Evolutionary conservation across 441 rosid genomes (phyloP), one percentile per base, ranked within the genome.

Genomic region (Aleurites moluccanus): DNA sequence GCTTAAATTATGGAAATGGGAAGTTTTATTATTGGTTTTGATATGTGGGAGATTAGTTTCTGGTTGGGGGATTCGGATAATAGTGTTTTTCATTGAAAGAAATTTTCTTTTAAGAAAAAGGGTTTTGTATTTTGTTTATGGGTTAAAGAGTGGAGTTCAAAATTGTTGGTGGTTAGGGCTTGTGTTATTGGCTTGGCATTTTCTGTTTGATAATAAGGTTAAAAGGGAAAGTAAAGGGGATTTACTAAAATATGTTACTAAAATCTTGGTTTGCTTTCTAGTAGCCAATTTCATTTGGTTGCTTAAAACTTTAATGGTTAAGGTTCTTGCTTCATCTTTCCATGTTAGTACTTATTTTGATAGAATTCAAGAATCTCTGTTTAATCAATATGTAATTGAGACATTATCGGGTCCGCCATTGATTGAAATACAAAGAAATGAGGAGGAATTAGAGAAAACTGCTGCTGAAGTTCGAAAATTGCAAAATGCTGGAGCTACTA

Each of bases 1-100:
- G n/a, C 92, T 93, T 28, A 75, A 74, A 56, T 38, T 93, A 10
- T 93, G 97, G 98, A 93, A 90, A 86, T 93, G 98, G 98, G 88
- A 89, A 74, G 89, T 91, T 8, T 45, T 90, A 59, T 47, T 87
- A 35, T 72, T 90, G 1, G 95, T 91, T 52, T 79, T 92, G 77
- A 92, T 94, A 50, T 92, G 97, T 59, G 98, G 97, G 16, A 84
- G 97, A 66, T 68, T 94, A 59, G 88, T 94, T 28, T 92, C 97
- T 0, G 98, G 98, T 10, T 92, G 98, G 97, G 97, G 92, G 64
- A 92, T 94, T 56, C 75, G 85, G 21, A 50, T 94, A 33, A 78
- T 83, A 1, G 90, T 90, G 14, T 88, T 88, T 66, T 88, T 88
- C 28, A 85, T 91, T 2, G 94, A 91, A 63, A 84, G 92, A 77